Conservation (phyloP, 2,329 filamentous ascomycete genomes). For the Penicillium sp. region DNA sequence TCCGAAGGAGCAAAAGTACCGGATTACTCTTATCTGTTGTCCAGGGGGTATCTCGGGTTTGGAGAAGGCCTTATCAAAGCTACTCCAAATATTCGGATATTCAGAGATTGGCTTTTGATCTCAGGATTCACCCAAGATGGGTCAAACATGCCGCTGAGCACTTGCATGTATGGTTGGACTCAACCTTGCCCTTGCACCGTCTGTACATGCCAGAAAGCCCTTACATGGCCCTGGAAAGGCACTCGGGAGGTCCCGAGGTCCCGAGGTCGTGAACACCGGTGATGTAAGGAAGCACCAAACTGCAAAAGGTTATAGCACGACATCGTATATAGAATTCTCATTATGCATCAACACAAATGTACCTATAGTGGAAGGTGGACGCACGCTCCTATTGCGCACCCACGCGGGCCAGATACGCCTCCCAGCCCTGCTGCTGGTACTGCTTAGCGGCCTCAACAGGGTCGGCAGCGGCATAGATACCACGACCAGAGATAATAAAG, state of each 20-base stretch:
- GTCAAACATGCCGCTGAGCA: neutral
- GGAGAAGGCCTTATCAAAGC: neutral
- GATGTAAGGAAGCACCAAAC: neutral
- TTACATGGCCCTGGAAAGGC: neutral
- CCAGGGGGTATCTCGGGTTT: neutral
- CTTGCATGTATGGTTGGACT: neutral
- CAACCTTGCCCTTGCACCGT: neutral
- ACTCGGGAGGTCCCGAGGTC: no score
- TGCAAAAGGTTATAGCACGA: neutral
- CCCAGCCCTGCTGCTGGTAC: slow-evolving; percentile 41
- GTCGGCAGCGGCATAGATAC: slow-evolving; percentile 40
- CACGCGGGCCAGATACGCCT: slow-evolving; percentile 37
- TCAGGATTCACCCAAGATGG: no score
- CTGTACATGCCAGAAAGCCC: neutral
- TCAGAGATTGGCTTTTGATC: neutral
- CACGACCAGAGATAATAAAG: slow-evolving; percentile 42
- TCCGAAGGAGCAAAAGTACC: neutral
- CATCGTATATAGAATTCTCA: slow-evolving; percentile 1
- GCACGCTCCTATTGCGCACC: slow-evolving; percentile 16
- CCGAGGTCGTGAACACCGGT: neutral
- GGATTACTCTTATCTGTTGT: neutral
- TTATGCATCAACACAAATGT: slow-evolving; percentile 3
- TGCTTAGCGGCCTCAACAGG: slow-evolving; percentile 37
- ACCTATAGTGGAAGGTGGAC: neutral
- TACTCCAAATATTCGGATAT: neutral